Conservation (phyloP, 805 yeast genomes). For the Maudiozyma pseudohumilis region DNA sequence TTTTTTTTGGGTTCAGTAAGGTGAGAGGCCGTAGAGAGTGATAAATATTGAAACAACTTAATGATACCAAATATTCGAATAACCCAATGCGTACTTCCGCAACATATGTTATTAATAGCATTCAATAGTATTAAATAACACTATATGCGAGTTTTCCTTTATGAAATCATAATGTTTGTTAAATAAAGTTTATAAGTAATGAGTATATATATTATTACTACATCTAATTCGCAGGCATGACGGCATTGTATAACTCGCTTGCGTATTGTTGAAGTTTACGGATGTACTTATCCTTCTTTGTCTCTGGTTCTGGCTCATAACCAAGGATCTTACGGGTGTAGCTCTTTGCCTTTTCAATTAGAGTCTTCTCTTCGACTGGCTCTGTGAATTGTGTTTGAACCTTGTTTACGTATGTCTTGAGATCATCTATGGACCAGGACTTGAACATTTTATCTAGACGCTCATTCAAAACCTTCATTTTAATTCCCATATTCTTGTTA, state of each 20-base stretch:
- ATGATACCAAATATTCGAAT: too few species aligned
- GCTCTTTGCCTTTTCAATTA: conserved; percentile 32
- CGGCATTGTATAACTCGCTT: not conserved
- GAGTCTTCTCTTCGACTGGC: conserved; percentile 16
- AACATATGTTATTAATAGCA: too few species aligned
- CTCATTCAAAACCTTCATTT: conserved; percentile 10
- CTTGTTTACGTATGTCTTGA: conserved; percentile 30
- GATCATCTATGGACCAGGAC: conserved; percentile 36
- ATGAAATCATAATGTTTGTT: too few species aligned
- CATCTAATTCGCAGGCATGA: too few species aligned
- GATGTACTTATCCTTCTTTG: conserved; percentile 21
- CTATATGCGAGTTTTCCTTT: too few species aligned
- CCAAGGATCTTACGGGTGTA: conserved; percentile 34
- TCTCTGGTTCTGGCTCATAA: conserved; percentile 15
- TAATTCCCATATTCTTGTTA: conserved; percentile 7
- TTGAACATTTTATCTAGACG: conserved; percentile 26
- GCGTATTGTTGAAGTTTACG: conserved; percentile 4
- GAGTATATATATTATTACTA: too few species aligned
- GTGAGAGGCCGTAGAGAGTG: too few species aligned
- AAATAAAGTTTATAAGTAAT: too few species aligned
- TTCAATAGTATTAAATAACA: too few species aligned
- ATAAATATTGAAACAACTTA: too few species aligned
- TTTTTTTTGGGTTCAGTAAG: too few species aligned
- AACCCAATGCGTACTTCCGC: too few species aligned
- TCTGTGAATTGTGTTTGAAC: not conserved